Base-by-base conservation (phyloP, 441 rosid species). In the Raphanus hybrid region DNA sequence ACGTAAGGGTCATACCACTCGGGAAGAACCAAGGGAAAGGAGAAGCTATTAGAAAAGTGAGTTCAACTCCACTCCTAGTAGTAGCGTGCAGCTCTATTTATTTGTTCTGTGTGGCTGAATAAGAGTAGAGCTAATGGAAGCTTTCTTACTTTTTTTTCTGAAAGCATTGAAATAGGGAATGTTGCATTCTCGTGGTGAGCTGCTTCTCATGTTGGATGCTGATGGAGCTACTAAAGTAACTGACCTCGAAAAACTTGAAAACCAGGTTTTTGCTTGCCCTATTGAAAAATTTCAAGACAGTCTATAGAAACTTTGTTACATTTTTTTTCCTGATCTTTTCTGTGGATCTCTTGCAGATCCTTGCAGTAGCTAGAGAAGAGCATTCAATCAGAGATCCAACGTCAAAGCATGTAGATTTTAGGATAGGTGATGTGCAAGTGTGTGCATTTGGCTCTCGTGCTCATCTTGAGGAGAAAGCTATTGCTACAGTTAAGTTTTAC, bases 11-110 rank as follows among this genome's bases (percentile, higher is more conserved):
- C 69, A 89, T 96, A 84, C 91, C 93, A 70, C 97, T 96, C 39
- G 98, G 99, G 18, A 90, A 79, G 78, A 94, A 94, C 76, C 97
- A 92, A 70, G 97, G 99, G 39, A 96, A 96, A 85, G 99, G 99
- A 84, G 99, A 96, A 84, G 98, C 98, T 67, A 92, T 93, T 77
- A 85, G 97, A 88, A 93, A 85, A 89, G 97, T 96, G 93, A 90
- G 98, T 86, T 29, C 34, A 29, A 29, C 34, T 29, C 34, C 4
- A 29, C 34, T 29, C 6, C 34, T 29, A 29, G 5, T 74, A 66
- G 62, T 74, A 66, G 62, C 26, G 23, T 57, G 58, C 75, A 70
- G 34, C 26, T 63, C 48, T 37, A 20, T 18, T 18, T 18, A 18
- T 18, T 18, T 18, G 18, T 61, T 43, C 57, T 43, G 27, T 39